Evolutionary conservation across 2,329 filamentous ascomycete genomes (phyloP).

Genomic region (Fusarium sp.): DNA sequence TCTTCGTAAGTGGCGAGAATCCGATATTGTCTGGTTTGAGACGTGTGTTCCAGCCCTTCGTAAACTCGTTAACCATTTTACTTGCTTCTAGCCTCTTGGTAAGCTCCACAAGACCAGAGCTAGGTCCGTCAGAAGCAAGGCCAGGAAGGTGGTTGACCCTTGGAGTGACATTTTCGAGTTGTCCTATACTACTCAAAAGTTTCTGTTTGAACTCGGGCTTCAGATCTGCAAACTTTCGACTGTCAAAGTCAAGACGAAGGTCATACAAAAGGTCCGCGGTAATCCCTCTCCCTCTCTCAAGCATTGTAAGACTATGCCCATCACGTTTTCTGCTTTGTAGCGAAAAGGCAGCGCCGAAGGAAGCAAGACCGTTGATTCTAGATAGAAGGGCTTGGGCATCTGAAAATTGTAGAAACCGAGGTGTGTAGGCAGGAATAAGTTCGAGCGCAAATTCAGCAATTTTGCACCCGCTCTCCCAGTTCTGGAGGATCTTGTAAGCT

Average conservation of each 20-base stretch:
- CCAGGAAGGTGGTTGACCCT: neutral
- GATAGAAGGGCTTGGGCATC: neutral
- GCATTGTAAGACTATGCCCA: accelerated
- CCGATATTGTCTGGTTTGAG: accelerated
- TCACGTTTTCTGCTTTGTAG: accelerated
- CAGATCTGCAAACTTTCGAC: neutral
- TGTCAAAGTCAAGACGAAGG: neutral
- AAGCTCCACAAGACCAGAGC: neutral
- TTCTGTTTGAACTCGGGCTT: neutral
- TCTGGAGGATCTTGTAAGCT: accelerated
- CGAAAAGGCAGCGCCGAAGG: neutral
- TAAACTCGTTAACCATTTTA: neutral
- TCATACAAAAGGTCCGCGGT: neutral
- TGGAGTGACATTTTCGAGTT: neutral
- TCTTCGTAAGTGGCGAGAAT: neutral
- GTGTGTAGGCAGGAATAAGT: neutral
- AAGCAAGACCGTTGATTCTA: neutral
- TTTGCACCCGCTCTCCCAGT: neutral
- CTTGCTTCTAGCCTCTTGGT: neutral
- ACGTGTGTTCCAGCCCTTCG: neutral
- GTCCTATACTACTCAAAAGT: neutral
- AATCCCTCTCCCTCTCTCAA: neutral
- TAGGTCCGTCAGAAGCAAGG: accelerated
- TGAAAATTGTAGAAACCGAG: accelerated
- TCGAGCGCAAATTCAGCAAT: neutral